Percentiles rank a stretch among this genome's conserved stretches.
These are phyloP conservation scores for Camellia sinensis DNA, from an alignment of 148 eudicot genomes.

Conservation along the genomic window DNA sequence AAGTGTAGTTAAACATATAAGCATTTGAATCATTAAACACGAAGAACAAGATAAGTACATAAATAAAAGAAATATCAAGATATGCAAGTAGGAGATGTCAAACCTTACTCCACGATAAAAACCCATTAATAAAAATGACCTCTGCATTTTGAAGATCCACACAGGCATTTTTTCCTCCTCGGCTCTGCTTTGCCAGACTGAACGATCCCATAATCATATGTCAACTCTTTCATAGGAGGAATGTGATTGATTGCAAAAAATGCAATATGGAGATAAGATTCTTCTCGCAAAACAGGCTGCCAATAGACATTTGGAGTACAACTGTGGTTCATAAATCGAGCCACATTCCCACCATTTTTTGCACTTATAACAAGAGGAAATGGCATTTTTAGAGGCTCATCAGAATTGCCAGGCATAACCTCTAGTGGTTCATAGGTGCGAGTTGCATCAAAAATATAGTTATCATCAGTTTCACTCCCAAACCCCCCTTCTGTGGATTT, in stretches of 20 bases:
- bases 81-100: background rate
- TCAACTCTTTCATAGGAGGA: slow-evolving; percentile 89
- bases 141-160: slow-evolving; percentile 74
- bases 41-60: background rate
- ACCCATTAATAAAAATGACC: slow-evolving; percentile 63
- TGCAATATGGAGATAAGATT: slow-evolving; percentile 58
- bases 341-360: slow-evolving; percentile 72
- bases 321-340: slow-evolving; percentile 95
- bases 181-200: slow-evolving; percentile 33
- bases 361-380: slow-evolving; percentile 69
- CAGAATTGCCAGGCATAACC: slow-evolving; percentile 19
- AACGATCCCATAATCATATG: slow-evolving; percentile 75
- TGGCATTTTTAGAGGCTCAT: slow-evolving; percentile 38
- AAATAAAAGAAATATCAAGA: background rate
- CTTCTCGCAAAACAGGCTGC: slow-evolving; percentile 78
- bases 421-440: slow-evolving; percentile 48
- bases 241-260: slow-evolving; percentile 81
- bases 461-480: slow-evolving; percentile 46
- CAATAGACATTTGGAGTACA: slow-evolving; percentile 87
- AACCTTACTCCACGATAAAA: slow-evolving; percentile 11
- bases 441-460: slow-evolving; percentile 68
- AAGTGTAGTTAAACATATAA: background rate
- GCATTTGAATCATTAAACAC: slow-evolving; percentile 2
- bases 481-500: slow-evolving; percentile 38
- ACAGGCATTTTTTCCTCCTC: slow-evolving; percentile 72